These are phyloP conservation scores for Citrus medica DNA, from an alignment of 345 rosid genomes.

Conservation along the genomic window DNA sequence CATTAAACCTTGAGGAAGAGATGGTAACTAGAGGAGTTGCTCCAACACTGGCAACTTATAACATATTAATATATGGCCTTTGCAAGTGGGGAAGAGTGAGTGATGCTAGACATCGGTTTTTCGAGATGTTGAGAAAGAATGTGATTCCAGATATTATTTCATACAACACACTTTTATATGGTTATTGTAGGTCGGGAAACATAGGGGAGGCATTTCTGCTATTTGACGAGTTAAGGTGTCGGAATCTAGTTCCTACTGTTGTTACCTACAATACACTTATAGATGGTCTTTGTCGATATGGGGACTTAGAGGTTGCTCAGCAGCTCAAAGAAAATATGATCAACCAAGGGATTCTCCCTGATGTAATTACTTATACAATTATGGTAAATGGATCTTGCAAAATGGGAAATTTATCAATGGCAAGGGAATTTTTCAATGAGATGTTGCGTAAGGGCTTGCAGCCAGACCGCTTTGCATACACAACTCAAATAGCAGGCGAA, in stretches of 20 bases:
- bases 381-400: slow-evolving; percentile 55
- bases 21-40: slow-evolving; percentile 45
- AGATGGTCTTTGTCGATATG: slow-evolving; percentile 61
- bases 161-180: slow-evolving; percentile 57
- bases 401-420: slow-evolving; percentile 45
- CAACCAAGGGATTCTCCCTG: slow-evolving; percentile 45
- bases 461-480: slow-evolving; percentile 50
- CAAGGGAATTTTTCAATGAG: slow-evolving; percentile 48
- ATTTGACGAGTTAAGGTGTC: slow-evolving; percentile 48
- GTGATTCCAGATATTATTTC: slow-evolving; percentile 57
- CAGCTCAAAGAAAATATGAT: slow-evolving; percentile 64
- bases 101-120: slow-evolving; percentile 48
- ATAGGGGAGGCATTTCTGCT: slow-evolving; percentile 55
- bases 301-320: slow-evolving; percentile 48
- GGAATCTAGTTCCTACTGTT: slow-evolving; percentile 37
- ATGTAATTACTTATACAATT: slow-evolving; percentile 62
- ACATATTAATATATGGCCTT: slow-evolving; percentile 44
- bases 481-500: slow-evolving; percentile 52
- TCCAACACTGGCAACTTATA: slow-evolving; percentile 45
- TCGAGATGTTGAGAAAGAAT: slow-evolving; percentile 40
- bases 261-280: slow-evolving; percentile 68
- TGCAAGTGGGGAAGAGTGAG: slow-evolving; percentile 44
- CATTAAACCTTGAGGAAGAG: slow-evolving; percentile 42
- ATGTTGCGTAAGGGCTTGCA: slow-evolving; percentile 52
- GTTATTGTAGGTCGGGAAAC: slow-evolving; percentile 55